phyloP scores from a whole-genome alignment of 495 filamentous ascomycete genomes.

The Hypoxylon fuscum region DNA sequence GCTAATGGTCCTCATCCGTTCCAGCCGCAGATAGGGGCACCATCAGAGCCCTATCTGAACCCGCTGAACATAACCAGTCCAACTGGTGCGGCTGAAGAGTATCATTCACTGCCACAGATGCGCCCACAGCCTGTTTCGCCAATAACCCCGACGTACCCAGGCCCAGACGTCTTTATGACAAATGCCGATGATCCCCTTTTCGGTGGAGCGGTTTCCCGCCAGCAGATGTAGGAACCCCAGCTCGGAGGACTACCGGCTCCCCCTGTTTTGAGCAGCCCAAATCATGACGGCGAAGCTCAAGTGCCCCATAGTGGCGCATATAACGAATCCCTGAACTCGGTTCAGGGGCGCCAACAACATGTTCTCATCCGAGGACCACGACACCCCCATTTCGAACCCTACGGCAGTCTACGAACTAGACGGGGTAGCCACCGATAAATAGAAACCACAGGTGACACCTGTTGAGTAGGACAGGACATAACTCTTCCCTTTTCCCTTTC shows the following conservation, averaged over 20 bases:
- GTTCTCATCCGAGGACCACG: too few relatives aligned
- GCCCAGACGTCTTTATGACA: constrained; percentile 32
- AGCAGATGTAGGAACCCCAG: constrained; percentile 35
- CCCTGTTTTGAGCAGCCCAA: background rate
- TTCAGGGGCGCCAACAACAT: too few relatives aligned
- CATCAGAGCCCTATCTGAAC: constrained; percentile 29
- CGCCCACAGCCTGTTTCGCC: constrained; percentile 17
- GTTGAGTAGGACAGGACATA: constrained; percentile 1
- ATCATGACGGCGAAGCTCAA: background rate
- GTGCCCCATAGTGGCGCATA: too few relatives aligned
- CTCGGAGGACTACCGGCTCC: constrained; percentile 10
- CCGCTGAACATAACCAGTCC: constrained; percentile 21
- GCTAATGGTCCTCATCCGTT: constrained; percentile 6
- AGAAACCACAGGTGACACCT: background rate
- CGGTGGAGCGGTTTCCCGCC: constrained; percentile 30
- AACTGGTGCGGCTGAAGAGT: constrained; percentile 2
- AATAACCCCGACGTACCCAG: constrained; percentile 27
- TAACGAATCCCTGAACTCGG: too few relatives aligned
- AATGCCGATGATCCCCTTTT: constrained; percentile 21
- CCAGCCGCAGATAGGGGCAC: constrained; percentile 20
- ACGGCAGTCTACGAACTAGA: too few relatives aligned
- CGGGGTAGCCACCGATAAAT: background rate
- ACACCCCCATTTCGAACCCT: too few relatives aligned
- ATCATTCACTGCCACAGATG: constrained; percentile 21
- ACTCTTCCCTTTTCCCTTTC: constrained; percentile 8